Base-by-base conservation (phyloP, 2,329 filamentous ascomycete genomes). In the Exophiala alcalophila region DNA sequence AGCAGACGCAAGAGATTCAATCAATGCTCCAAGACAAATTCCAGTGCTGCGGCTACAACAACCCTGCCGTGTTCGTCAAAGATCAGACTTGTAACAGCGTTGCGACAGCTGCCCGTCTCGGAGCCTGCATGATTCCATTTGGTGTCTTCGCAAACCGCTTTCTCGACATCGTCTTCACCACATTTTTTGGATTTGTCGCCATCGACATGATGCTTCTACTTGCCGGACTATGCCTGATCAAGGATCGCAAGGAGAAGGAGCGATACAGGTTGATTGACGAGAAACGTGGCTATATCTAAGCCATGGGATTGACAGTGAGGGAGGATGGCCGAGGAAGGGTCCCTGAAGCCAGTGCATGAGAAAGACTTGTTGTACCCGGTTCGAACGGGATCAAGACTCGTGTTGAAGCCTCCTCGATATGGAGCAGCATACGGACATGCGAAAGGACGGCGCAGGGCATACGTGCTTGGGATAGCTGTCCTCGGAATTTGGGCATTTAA, bases 191-290 rank as follows among this genome's bases (percentile, higher is more conserved):
- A 49, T 80, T 91, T 62, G 85, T 90, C 49, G 75, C 74, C 43
- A 62, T 87, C 52, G 81, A 89, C 59, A 76, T 75, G 28, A 59
- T 86, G 37, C 70, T 91, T 34, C 68, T 91, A 53, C 69, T 91
- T 42, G 77, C 79, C 54, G 80, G 83, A 9, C 81, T 83, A 20
- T 88, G 87, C 65, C 72, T 92, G 30, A 72, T 88, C 57, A 90
- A 89, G 73, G 82, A 88, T 57, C 80, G 86, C 60, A 85, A 84
- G 66, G 86, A 92, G 69, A 78, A 80, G 58, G 81, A 85, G 65
- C 75, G 86, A 47, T 92, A 88, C 68, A 78, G 80, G 46, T 76
- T 85, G 59, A 90, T 92, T 58, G 86, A 91, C 60, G 80, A 88
- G 73, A 92, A 92, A 78, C 77, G 66, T 50, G 78, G 81, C 8